Conservation (phyloP, 192 early-diverging fungal genomes). For the Globomyces pollinis-pini region DNA sequence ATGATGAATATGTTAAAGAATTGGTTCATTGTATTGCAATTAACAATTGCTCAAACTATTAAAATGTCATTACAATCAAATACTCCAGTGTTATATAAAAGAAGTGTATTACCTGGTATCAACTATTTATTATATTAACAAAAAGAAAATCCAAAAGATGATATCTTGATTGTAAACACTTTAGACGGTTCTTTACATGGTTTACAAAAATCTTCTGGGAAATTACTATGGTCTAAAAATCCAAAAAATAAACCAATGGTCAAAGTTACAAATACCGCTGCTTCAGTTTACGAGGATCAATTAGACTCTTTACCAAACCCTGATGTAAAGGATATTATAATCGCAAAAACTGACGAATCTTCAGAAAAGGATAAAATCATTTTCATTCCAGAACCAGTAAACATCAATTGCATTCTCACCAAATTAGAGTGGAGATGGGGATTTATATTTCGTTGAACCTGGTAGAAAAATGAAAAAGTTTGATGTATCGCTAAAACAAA, state of each 20-base stretch:
- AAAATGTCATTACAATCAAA: too few species aligned
- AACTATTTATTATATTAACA: too few species aligned
- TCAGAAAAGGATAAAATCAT: constrained; percentile 21
- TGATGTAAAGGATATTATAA: constrained; percentile 13
- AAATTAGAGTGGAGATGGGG: constrained; percentile 59
- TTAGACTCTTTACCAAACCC: neutral
- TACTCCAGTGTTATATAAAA: too few species aligned
- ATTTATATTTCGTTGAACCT: constrained; percentile 51
- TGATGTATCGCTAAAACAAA: constrained; percentile 58
- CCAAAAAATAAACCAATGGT: constrained; percentile 31
- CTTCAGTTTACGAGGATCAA: neutral
- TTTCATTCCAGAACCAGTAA: constrained; percentile 70
- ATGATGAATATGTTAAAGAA: too few species aligned
- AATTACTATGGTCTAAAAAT: constrained; percentile 51
- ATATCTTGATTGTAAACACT: constrained; percentile 60
- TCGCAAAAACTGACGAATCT: neutral
- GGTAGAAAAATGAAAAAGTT: constrained; percentile 54
- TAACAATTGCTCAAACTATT: too few species aligned
- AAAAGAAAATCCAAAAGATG: neutral
- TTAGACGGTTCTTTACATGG: constrained; percentile 69
- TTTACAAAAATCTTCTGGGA: constrained; percentile 45
- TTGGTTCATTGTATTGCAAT: too few species aligned
- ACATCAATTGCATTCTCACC: too few species aligned
- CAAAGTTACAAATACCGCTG: constrained; percentile 17
- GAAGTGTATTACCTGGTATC: too few species aligned